Conservation (phyloP, 1,139 yeast species). For the Hansenula sp. region DNA sequence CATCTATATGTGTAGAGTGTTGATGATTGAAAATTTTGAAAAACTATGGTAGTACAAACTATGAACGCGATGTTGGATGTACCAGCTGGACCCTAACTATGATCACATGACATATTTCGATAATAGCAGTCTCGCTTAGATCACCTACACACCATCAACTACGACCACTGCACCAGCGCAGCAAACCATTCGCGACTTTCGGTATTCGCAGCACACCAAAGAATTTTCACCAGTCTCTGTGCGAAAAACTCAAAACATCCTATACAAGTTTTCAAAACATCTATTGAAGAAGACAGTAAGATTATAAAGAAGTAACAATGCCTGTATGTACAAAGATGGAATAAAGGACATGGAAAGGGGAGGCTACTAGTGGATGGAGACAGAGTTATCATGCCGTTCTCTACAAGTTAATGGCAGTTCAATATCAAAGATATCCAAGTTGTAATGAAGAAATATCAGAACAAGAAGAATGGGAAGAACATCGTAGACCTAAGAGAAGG, state of each 20-base stretch:
- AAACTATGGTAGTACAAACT: neutral
- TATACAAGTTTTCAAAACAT: neutral
- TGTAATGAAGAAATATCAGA: too few relatives aligned
- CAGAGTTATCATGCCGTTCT: too few relatives aligned
- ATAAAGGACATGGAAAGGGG: neutral
- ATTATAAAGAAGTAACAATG: constrained; percentile 23
- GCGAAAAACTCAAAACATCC: neutral
- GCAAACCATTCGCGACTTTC: neutral
- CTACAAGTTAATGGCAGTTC: too few relatives aligned
- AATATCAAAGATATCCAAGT: too few relatives aligned
- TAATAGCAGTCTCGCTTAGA: neutral
- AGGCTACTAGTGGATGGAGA: too few relatives aligned
- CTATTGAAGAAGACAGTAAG: constrained; percentile 3
- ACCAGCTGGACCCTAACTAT: neutral
- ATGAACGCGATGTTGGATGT: neutral
- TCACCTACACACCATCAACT: neutral
- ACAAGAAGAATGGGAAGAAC: too few relatives aligned
- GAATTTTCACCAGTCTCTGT: neutral
- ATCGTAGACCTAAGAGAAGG: too few relatives aligned
- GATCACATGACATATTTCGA: neutral
- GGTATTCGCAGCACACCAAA: neutral
- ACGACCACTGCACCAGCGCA: neutral
- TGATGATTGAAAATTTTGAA: constrained; percentile 1
- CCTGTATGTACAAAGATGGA: constrained; percentile 21
- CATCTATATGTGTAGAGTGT: neutral